Base-by-base conservation (phyloP, 768 basidiomycete species). In the Agrocybe pediades region DNA sequence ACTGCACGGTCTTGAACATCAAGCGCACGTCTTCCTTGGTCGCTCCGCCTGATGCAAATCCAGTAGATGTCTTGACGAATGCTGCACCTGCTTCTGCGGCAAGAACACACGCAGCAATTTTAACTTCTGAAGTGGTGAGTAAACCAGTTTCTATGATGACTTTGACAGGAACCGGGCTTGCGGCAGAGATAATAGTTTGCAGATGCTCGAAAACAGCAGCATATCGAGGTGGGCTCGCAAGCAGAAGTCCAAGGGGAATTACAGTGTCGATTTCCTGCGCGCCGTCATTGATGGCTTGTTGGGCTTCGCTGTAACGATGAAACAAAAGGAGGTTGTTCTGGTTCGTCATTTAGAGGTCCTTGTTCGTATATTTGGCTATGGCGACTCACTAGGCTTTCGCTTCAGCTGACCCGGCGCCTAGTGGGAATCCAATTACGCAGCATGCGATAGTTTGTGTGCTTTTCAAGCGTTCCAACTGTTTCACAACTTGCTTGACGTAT, bases 61-160 rank as follows among this genome's bases (percentile, higher is more conserved):
- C 80, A 0, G 80, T 83, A 45, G 73, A 79, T 0, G 80, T 83
- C 64, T 82, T 81, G n/a, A 83, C 79, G 49, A 78, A 82, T 0
- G 69, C 65, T 0, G 79, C 81, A 6, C 79, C 80, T 0, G 80
- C 79, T 59, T 79, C 78, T 4, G 78, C 77, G 3, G 78, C 72
- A 4, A 81, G 61, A 46, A 76, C 71, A 3, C 71, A 75, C 2
- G 74, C 80, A 0, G 77, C 75, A 21, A 82, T 70, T 59, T 79
- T 81, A 16, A 62, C 54, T 51, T 78, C 71, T 20, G 71, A 67
- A 20, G 74, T 71, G 3, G 74, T 69, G 3, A 83, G 67, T n/a
- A 80, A 68, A 3, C 71, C 67, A 1, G 80, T 81, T 52, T 83
- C 80, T 9, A 83, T 67, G 56, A 83, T 83, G 33, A 82, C 79